A percentile compares a stretch with the other conserved stretches of the same genome.
phyloP scores from a whole-genome alignment of 1,284 basidiomycete species.

The Mrakiaceae sp. region DNA sequence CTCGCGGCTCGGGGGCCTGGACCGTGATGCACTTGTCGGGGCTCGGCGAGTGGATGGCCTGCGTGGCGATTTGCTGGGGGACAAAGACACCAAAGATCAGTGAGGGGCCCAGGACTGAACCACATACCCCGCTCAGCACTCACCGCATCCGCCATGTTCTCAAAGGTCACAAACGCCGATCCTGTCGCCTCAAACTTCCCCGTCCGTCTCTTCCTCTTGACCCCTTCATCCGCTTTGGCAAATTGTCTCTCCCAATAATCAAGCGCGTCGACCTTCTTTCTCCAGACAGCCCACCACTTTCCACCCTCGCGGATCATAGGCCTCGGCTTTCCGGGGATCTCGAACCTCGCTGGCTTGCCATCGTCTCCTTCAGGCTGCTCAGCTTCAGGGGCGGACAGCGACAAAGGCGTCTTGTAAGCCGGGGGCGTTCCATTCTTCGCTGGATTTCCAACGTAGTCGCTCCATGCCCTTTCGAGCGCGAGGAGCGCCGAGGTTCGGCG shows the following conservation, averaged over 20 bases:
- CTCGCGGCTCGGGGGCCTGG: conserved; percentile 84
- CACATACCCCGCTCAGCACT: not conserved
- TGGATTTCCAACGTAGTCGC: conserved; percentile 83
- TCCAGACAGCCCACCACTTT: conserved; percentile 37
- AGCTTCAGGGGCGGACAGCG: not conserved
- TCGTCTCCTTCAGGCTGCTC: not conserved
- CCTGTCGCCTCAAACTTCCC: conserved; percentile 68
- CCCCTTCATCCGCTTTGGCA: conserved; percentile 62
- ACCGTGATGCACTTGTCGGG: conserved; percentile 56
- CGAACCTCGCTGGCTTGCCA: conserved; percentile 33
- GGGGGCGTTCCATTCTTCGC: conserved; percentile 47
- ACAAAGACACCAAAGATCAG: not conserved
- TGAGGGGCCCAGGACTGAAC: not conserved
- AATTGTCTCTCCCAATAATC: conserved; percentile 71
- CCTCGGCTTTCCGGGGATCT: conserved; percentile 58
- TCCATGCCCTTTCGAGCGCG: conserved; percentile 73
- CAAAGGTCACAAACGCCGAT: conserved; percentile 92
- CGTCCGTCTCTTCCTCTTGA: conserved; percentile 50
- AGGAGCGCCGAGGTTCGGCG: conserved; percentile 64
- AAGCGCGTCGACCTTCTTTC: conserved; percentile 65
- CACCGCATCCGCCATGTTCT: conserved; percentile 36
- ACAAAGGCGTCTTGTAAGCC: conserved; percentile 44
- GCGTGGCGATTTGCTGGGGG: conserved; percentile 72
- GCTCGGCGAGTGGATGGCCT: conserved; percentile 64
- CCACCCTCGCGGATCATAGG: conserved; percentile 57